A percentile compares a stretch with the other conserved stretches of the same genome.
These are phyloP conservation scores for Luffa acutangula DNA, from an alignment of 306 rosid genomes.

Conservation along the genomic window DNA sequence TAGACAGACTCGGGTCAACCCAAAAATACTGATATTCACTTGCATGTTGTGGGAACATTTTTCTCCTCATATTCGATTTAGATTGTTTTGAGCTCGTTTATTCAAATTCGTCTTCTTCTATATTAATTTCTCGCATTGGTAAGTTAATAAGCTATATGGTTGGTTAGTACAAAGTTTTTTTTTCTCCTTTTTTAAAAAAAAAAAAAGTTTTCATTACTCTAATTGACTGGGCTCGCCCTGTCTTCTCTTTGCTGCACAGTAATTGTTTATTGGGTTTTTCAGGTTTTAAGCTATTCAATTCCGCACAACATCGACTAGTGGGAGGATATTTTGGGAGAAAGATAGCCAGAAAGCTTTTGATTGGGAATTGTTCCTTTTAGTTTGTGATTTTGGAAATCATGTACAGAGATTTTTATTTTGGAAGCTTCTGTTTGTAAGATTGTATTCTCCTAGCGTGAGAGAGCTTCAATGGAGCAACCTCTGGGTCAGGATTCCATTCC, in stretches of 20 bases:
- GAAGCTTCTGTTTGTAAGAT: not conserved
- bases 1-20: not conserved
- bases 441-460: not conserved
- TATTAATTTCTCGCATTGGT: not conserved
- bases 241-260: not conserved
- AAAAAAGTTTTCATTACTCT: not conserved
- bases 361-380: not conserved
- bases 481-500: constrained; percentile 44
- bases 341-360: not conserved
- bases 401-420: not conserved
- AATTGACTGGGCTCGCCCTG: not conserved
- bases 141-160: not conserved
- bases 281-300: not conserved
- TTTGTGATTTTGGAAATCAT: not conserved
- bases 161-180: not conserved
- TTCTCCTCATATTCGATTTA: not conserved
- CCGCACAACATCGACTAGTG: not conserved
- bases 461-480: constrained; percentile 49
- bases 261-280: not conserved
- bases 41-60: not conserved
- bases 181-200: not conserved
- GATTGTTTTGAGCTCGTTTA: not conserved
- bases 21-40: not conserved
- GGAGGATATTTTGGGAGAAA: not conserved
- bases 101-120: not conserved